Base-by-base conservation (phyloP, 192 early-diverging fungal genomes). In the Fimicolochytrium jonesii region DNA sequence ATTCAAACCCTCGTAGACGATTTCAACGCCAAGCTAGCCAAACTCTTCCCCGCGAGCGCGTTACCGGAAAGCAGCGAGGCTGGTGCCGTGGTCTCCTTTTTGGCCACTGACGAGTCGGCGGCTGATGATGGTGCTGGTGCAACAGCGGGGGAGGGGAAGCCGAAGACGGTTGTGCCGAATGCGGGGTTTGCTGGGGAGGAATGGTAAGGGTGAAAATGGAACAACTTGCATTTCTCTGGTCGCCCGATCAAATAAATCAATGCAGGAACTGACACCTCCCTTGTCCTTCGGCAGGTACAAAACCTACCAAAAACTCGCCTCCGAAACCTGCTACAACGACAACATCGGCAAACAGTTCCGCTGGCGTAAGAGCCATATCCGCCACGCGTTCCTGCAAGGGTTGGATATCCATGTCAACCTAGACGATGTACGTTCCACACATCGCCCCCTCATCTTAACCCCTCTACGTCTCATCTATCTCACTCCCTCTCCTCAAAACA, bases 281-380 rank as follows among this genome's bases (percentile, higher is more conserved):
- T 5, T 5, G 23, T 4, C 2, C 26, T 25, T 4, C 26, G 23
- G 48, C 41, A 73, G 71, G 71, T 74, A 64, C 25, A 22, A 56
- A 37, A 56, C 72, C 13, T 77, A 67, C 63, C 29, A 61, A 6
- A 37, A 55, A 9, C 4, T 76, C 2, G 18, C 57, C 11, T 46
- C 51, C 25, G 73, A 77, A n/a, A 60, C 58, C 6, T 37, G 63
- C 30, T 77, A 75, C 48, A 60, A 68, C 15, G 71, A 75, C 15
- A 55, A 39, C 15, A 30, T 57, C 15, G 33, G 44, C 6, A 44
- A 49, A 23, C 69, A 66, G 22, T 82, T 83, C 50, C 54, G 77
- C 25, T 83, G 81, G 81, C 70, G 72, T 20, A 64, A 65, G 43
- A 74, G 68, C 6, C 29, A 25, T 15, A 70, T 74, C 25, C 48